Base-by-base conservation (phyloP, 140 eudicot species). In the Oenanthe javanica region DNA sequence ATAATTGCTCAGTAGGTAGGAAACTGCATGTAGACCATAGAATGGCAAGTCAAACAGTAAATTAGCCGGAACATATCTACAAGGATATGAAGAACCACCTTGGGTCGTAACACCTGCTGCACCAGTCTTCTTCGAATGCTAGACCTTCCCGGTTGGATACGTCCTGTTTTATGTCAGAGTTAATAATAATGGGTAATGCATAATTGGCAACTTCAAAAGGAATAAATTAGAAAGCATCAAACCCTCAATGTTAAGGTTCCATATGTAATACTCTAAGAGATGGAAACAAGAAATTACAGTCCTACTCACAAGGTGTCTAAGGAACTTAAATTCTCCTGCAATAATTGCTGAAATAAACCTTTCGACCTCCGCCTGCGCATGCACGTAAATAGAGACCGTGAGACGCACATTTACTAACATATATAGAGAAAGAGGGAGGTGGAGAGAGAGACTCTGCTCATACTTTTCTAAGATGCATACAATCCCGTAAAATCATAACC, bases 71-170 rank as follows among this genome's bases (percentile, higher is more conserved):
- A 54, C 54, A 69, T 31, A 31, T 4, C n/a, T 2, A 25, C 69
- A 74, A 21, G 47, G 36, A 51, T 64, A 15, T 40, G 77, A 31
- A 48, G 67, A 61, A 82, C 75, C n/a, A 82, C 97, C 95, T 88
- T 36, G 91, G 84, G 75, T 83, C 86, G 80, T 80, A 89, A 82
- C 93, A 86, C 85, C 98, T 84, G 66, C 80, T 88, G 80, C 84
- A 88, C 97, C 97, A 91, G 84, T 91, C 98, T 81, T 89, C 97
- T 47, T 91, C 98, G n/a, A 90, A 91, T 78, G 97, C 95, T 49
- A 93, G 87, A 66, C 98, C 98, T 81, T 93, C 97, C 51, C 93
- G 85, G 78, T 93, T 93, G 81, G 97, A 93, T 76, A 93, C 81
- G 67, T 93, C 98, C 98, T 93, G 87, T 81, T 74, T 50, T 47